Conservation (phyloP, 2,329 filamentous ascomycete genomes). For the Paecilomyces sp. region DNA sequence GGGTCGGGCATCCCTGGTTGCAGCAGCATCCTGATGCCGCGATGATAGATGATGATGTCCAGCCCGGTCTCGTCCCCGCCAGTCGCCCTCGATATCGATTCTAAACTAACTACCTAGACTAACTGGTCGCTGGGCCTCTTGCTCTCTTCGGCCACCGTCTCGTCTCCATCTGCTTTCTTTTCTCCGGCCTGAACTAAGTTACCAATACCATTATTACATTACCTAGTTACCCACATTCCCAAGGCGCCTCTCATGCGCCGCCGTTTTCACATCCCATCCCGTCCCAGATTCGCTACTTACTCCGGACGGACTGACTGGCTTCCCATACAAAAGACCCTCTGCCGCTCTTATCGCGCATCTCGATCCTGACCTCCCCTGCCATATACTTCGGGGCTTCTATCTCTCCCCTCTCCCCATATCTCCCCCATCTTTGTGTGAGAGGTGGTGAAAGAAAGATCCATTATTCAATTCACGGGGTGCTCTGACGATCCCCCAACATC, state of each 20-base stretch:
- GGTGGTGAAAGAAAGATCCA: neutral
- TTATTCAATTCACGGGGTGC: neutral
- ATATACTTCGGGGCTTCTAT: neutral
- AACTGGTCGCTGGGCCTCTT: neutral
- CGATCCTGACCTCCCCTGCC: neutral
- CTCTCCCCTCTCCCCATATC: neutral
- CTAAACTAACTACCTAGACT: neutral
- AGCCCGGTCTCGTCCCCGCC: neutral
- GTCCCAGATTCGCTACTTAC: neutral
- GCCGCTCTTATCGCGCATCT: neutral
- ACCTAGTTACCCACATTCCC: neutral
- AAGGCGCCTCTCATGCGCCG: neutral
- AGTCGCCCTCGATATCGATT: neutral
- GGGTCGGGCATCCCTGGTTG: neutral
- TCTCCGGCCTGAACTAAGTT: neutral
- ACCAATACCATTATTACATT: too few species aligned
- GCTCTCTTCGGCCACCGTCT: neutral
- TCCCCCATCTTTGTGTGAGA: neutral
- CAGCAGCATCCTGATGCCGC: neutral
- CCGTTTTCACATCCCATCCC: neutral
- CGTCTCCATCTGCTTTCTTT: neutral
- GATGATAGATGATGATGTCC: neutral
- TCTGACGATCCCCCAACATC: neutral
- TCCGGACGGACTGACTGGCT: neutral
- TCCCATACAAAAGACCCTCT: neutral